phyloP scores from a whole-genome alignment of 2,329 filamentous ascomycete genomes.

The Mollisia scopiformis region DNA sequence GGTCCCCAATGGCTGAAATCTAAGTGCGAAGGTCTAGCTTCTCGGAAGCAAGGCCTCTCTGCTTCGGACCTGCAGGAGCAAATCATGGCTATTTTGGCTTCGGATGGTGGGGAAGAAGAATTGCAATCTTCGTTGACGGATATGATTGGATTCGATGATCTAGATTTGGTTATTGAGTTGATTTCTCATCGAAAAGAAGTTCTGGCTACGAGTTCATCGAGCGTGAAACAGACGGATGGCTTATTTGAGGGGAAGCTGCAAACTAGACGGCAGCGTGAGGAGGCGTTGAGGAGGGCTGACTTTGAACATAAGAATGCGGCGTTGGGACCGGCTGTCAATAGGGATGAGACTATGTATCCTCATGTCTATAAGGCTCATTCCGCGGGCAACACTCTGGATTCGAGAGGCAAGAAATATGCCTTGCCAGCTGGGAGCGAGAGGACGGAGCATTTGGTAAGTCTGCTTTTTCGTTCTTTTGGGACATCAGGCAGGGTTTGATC shows the following conservation, averaged over 20 bases:
- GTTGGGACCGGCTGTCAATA: conserved; percentile 71
- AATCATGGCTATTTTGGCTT: conserved; percentile 73
- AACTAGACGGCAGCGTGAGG: conserved; percentile 77
- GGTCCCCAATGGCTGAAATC: conserved; percentile 70
- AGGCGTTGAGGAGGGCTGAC: conserved; percentile 75
- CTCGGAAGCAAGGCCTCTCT: conserved; percentile 67
- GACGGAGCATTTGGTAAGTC: conserved; percentile 56
- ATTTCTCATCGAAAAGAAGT: conserved; percentile 77
- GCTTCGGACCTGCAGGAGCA: conserved; percentile 75
- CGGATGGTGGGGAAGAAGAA: conserved; percentile 74
- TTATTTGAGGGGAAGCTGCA: conserved; percentile 61
- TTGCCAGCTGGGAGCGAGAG: conserved; percentile 77
- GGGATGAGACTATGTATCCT: conserved; percentile 78
- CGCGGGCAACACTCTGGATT: conserved; percentile 83
- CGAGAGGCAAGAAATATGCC: conserved; percentile 79
- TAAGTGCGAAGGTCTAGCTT: conserved; percentile 69
- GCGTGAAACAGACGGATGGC: conserved; percentile 36
- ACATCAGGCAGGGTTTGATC: too few relatives aligned
- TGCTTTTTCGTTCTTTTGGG: too few relatives aligned
- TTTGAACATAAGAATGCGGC: conserved; percentile 79
- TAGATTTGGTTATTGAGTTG: conserved; percentile 92
- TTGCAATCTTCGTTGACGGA: conserved; percentile 91
- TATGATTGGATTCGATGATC: conserved; percentile 87
- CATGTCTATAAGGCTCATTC: conserved; percentile 88
- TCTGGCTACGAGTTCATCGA: conserved; percentile 45